Evolutionary conservation across 2,329 filamentous ascomycete species (phyloP).

Genomic region (Ceratocystis ficicola): DNA sequence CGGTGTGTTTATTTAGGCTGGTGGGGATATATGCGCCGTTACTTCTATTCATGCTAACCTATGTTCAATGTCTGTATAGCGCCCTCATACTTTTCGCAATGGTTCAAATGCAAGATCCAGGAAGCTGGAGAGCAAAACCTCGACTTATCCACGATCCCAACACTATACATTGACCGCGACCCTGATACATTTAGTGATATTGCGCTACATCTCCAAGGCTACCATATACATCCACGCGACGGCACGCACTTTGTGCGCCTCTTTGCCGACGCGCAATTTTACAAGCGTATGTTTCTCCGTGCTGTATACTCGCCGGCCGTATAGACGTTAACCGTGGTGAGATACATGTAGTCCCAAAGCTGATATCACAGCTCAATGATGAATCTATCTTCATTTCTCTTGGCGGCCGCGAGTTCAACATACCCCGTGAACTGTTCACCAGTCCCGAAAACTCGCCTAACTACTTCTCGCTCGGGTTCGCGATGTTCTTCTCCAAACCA

Average conservation of each 20-base stretch:
- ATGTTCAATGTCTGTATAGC: conserved; percentile 38
- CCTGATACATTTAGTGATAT: conserved; percentile 83
- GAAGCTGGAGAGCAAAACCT: conserved; percentile 46
- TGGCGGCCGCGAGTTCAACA: conserved; percentile 74
- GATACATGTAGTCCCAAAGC: conserved; percentile 54
- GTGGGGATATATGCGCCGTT: conserved; percentile 16
- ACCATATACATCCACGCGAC: conserved; percentile 71
- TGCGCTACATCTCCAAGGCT: conserved; percentile 79
- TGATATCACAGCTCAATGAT: conserved; percentile 84
- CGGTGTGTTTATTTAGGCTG: conserved; percentile 33
- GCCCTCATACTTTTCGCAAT: conserved; percentile 91
- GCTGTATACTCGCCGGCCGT: not conserved
- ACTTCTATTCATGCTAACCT: not conserved
- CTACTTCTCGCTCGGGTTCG: conserved; percentile 86
- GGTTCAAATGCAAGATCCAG: conserved; percentile 73
- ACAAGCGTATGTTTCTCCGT: conserved; percentile 49
- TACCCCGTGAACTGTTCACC: conserved; percentile 76
- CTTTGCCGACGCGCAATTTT: conserved; percentile 92
- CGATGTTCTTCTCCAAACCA: conserved; percentile 71
- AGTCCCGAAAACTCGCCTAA: conserved; percentile 84
- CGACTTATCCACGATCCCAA: conserved; percentile 44
- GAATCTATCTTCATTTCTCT: conserved; percentile 88
- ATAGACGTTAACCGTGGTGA: not conserved
- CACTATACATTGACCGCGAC: conserved; percentile 90
- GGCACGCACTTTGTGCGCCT: conserved; percentile 80